phyloP scores from a whole-genome alignment of 208 protist genomes.

The Acanthamoeba sp. region DNA sequence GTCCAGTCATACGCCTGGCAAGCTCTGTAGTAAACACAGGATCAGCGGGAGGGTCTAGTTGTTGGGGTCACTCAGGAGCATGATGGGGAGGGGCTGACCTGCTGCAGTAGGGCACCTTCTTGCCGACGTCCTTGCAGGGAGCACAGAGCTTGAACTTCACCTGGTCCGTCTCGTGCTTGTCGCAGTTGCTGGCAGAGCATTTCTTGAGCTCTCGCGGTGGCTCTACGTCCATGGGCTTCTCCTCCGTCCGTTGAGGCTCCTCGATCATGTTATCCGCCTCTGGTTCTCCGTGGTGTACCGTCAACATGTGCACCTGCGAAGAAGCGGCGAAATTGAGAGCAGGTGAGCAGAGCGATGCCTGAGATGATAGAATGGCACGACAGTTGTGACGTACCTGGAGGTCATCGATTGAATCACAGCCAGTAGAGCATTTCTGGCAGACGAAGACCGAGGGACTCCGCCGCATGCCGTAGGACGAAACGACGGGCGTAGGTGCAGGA shows the following conservation, averaged over 20 bases:
- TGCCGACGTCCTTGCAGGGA: not conserved
- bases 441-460: conserved; percentile 32
- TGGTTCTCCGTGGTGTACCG: conserved; percentile 36
- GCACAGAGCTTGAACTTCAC: conserved; percentile 45
- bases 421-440: conserved; percentile 6
- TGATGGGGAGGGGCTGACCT: not conserved
- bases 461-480: not conserved
- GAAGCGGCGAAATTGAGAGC: not conserved
- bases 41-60: not conserved
- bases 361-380: not conserved
- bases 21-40: not conserved
- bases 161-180: not conserved
- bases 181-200: conserved; percentile 44
- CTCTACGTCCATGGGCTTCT: conserved; percentile 14
- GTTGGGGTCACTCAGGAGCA: too few relatives aligned
- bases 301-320: conserved; percentile 63
- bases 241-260: not conserved
- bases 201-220: conserved; percentile 1
- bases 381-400: conserved; percentile 1
- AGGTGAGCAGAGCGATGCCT: not conserved
- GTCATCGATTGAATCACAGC: conserved; percentile 49
- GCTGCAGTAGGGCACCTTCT: conserved; percentile 60
- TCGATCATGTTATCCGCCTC: conserved; percentile 23
- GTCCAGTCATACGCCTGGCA: conserved; percentile 43
- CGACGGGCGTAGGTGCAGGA: not conserved